phyloP scores from a whole-genome alignment of 441 rosid genomes.

The Euphorbia corollata region DNA sequence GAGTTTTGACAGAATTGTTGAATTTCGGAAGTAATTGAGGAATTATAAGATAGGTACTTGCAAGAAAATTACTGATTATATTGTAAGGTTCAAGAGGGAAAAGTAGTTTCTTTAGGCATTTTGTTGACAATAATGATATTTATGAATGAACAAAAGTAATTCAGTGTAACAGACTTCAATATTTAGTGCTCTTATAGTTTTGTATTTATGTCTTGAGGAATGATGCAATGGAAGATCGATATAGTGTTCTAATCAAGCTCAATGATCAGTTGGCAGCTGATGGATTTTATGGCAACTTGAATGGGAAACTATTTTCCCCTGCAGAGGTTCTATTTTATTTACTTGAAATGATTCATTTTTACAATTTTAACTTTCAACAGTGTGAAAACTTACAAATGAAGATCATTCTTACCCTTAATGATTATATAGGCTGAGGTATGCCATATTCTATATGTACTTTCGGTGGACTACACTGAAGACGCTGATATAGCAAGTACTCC shows the following conservation, averaged over 20 bases:
- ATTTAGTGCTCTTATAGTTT: neutral
- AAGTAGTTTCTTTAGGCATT: no score
- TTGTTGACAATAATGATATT: neutral
- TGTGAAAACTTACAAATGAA: neutral
- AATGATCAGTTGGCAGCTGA: slow-evolving; percentile 52
- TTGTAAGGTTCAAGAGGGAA: neutral
- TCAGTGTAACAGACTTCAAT: neutral
- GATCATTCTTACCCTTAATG: neutral
- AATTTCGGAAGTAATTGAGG: neutral
- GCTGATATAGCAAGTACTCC: slow-evolving; percentile 61
- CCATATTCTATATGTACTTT: slow-evolving; percentile 52
- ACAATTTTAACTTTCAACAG: no score
- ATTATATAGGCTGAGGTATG: slow-evolving; percentile 71
- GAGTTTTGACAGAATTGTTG: neutral
- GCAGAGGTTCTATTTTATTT: slow-evolving; percentile 49
- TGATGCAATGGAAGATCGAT: slow-evolving; percentile 87
- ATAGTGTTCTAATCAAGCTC: slow-evolving; percentile 63
- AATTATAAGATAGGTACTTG: neutral
- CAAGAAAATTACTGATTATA: no score
- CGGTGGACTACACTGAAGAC: slow-evolving; percentile 62
- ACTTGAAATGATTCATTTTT: neutral
- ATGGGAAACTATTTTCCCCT: slow-evolving; percentile 67
- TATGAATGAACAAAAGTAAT: neutral
- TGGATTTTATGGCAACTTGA: slow-evolving; percentile 45
- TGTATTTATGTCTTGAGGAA: slow-evolving; percentile 38